These are phyloP conservation scores for Marasmius sp. DNA, from an alignment of 1,284 basidiomycete genomes.

Conservation along the genomic window DNA sequence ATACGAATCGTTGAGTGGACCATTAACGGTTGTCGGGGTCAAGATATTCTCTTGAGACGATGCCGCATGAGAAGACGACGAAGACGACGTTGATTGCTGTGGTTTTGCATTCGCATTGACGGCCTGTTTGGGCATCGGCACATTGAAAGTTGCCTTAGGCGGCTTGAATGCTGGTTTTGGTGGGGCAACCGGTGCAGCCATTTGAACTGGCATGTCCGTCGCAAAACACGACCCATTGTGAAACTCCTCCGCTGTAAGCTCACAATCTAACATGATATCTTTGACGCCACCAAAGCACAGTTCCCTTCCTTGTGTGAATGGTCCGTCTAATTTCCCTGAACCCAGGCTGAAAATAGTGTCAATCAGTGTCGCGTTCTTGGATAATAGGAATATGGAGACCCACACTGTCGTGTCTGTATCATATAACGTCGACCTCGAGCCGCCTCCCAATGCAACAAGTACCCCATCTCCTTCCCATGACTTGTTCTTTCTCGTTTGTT, in stretches of 20 bases:
- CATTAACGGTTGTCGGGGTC: background rate
- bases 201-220: constrained; percentile 20
- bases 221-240: constrained; percentile 67
- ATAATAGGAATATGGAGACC: constrained; percentile 20
- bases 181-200: constrained; percentile 42
- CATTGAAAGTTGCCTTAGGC: constrained; percentile 11
- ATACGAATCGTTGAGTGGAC: constrained; percentile 33
- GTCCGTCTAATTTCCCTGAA: constrained; percentile 40
- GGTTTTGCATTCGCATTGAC: background rate
- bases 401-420: constrained; percentile 65
- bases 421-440: constrained; percentile 50
- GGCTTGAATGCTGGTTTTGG: constrained; percentile 31
- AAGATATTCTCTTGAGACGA: background rate
- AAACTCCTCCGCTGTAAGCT: constrained; percentile 57
- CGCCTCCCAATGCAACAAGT: constrained; percentile 45
- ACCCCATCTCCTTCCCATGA: constrained; percentile 88
- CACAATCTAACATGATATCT: constrained; percentile 68
- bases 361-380: background rate
- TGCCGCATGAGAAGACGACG: background rate
- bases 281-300: constrained; percentile 59
- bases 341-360: constrained; percentile 31
- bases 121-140: background rate
- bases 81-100: constrained; percentile 2
- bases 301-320: constrained; percentile 49
- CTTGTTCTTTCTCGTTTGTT: constrained; percentile 86